Conservation (phyloP, 176 grass and related monocot species). For the Puccinellia tenuiflora region DNA sequence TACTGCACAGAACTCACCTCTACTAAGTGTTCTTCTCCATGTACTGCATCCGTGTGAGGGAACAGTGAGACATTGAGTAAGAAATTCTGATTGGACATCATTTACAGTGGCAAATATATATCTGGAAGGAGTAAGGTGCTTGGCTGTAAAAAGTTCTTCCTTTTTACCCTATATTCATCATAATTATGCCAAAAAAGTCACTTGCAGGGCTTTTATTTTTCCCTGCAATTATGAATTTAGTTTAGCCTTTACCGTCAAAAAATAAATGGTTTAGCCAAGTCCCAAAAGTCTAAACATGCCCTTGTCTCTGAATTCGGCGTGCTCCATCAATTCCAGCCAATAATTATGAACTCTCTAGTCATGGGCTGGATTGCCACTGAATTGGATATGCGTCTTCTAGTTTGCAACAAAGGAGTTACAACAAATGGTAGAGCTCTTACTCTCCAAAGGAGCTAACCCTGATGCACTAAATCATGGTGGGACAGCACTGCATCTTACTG, state of each 20-base stretch:
- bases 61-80: neutral
- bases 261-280: neutral
- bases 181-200: neutral
- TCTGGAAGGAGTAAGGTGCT: neutral
- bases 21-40: neutral
- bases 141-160: neutral
- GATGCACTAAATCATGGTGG: neutral
- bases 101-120: neutral
- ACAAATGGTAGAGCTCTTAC: slow-evolving; percentile 25
- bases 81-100: neutral
- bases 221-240: neutral
- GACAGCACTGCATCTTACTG: slow-evolving; percentile 25
- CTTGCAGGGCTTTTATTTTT: neutral
- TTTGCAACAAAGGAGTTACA: neutral
- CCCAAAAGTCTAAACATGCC: neutral
- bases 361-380: neutral
- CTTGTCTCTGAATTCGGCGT: neutral
- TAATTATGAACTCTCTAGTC: neutral
- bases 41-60: neutral
- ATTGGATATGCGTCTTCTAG: neutral
- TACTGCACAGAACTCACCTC: neutral
- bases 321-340: neutral
- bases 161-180: neutral
- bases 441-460: slow-evolving; percentile 22
- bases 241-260: no score